These are phyloP conservation scores for Sequoiadendron giganteum DNA, from an alignment of 75 land plant genomes.

Conservation along the genomic window DNA sequence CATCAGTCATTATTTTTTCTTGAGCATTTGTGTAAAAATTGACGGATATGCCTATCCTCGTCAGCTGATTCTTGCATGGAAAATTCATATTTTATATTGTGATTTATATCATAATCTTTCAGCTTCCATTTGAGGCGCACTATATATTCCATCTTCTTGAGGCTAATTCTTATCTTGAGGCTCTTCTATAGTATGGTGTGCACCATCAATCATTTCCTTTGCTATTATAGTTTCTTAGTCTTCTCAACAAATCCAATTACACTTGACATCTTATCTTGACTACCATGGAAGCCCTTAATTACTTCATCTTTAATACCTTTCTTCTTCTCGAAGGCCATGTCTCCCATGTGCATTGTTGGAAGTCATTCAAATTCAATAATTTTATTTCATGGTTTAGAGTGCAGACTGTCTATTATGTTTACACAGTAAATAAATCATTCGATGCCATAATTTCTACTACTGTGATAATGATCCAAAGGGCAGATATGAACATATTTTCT, in stretches of 20 bases:
- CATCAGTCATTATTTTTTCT: too few species aligned
- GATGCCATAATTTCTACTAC: neutral
- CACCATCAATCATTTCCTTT: too few species aligned
- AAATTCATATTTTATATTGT: too few species aligned
- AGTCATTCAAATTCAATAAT: neutral
- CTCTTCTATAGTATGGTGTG: too few species aligned
- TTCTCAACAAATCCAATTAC: neutral
- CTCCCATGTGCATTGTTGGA: neutral
- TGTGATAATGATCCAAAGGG: neutral
- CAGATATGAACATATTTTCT: neutral
- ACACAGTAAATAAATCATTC: neutral
- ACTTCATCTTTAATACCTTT: neutral
- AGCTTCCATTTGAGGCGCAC: too few species aligned
- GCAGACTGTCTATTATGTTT: neutral
- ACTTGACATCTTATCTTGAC: neutral
- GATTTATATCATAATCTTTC: too few species aligned
- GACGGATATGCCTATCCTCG: too few species aligned
- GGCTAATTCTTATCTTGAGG: too few species aligned
- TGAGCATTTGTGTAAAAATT: too few species aligned
- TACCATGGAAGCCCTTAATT: neutral
- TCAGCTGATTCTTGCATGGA: too few species aligned
- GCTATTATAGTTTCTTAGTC: too few species aligned
- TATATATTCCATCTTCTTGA: too few species aligned
- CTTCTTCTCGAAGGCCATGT: neutral
- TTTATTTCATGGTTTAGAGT: neutral